Evolutionary conservation across 345 rosid genomes (phyloP).

Genomic region (Cochlearia excelsa): DNA sequence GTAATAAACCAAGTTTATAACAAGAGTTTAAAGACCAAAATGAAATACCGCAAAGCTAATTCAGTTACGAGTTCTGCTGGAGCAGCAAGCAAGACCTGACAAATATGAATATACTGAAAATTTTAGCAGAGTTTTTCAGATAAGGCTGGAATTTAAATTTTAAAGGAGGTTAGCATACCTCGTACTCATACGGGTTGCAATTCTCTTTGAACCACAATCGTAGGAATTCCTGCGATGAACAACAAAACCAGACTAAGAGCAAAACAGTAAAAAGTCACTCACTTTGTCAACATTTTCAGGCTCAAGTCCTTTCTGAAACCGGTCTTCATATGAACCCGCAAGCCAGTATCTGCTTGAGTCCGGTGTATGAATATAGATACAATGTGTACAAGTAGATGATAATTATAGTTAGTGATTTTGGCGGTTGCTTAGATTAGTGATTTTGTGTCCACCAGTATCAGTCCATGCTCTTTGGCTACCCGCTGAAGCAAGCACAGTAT

Average conservation of each 20-base stretch:
- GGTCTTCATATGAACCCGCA: conserved; percentile 65
- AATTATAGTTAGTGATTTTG: neutral
- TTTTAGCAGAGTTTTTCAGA: conserved; percentile 14
- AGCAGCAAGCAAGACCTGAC: conserved; percentile 73
- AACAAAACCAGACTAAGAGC: conserved; percentile 9
- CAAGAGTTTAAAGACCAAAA: conserved; percentile 3
- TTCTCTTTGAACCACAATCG: conserved; percentile 89
- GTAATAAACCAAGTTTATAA: conserved; percentile 3
- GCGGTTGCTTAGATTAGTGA: conserved; percentile 24
- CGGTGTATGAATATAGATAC: conserved; percentile 79
- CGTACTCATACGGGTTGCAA: conserved; percentile 85
- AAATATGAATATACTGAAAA: conserved; percentile 9
- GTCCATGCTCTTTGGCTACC: conserved; percentile 81
- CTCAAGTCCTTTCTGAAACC: conserved; percentile 67
- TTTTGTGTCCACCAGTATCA: conserved; percentile 89
- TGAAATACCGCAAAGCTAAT: conserved; percentile 85
- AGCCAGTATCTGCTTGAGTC: conserved; percentile 99
- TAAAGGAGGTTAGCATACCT: conserved; percentile 44
- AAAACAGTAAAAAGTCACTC: conserved; percentile 20
- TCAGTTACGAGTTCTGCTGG: conserved; percentile 81
- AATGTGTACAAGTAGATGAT: no score
- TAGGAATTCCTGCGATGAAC: conserved; percentile 68
- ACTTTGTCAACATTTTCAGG: conserved; percentile 97
- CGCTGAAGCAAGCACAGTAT: conserved; percentile 42
- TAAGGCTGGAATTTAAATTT: neutral